Evolutionary conservation across 2,329 filamentous ascomycete species (phyloP).

Genomic region (Apiospora kogelbergensis): DNA sequence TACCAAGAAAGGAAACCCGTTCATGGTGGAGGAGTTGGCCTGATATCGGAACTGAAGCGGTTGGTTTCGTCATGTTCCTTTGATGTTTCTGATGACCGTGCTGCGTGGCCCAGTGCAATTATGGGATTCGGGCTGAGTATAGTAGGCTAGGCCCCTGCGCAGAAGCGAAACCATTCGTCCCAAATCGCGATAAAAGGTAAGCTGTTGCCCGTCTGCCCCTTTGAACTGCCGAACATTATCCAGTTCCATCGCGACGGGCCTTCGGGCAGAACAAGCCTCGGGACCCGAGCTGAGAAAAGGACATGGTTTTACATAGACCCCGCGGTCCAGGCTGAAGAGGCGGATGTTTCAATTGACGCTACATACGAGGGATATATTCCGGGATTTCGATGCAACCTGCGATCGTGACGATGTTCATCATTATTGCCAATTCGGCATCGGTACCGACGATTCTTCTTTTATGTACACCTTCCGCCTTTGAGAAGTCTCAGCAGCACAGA

Average conservation of each 20-base stretch:
- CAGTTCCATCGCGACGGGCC: background rate
- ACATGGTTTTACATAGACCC: background rate
- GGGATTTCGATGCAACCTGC: background rate
- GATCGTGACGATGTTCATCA: background rate
- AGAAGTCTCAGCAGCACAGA: background rate
- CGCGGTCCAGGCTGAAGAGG: background rate
- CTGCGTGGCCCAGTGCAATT: background rate
- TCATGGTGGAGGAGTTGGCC: background rate
- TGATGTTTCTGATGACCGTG: background rate
- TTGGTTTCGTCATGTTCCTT: background rate
- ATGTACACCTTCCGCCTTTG: background rate
- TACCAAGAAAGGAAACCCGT: background rate
- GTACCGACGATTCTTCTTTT: background rate
- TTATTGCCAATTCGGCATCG: background rate
- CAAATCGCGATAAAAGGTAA: background rate
- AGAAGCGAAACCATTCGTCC: background rate
- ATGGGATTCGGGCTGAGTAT: background rate
- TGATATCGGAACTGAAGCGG: background rate
- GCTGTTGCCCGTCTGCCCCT: background rate
- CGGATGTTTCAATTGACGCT: background rate
- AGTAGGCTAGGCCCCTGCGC: background rate
- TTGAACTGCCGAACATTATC: constrained; percentile 1
- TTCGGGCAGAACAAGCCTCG: background rate
- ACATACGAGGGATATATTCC: background rate
- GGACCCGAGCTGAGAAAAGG: background rate